These are phyloP conservation scores for Echites panduratus DNA, from an alignment of 257 asterid genomes.

Conservation along the genomic window DNA sequence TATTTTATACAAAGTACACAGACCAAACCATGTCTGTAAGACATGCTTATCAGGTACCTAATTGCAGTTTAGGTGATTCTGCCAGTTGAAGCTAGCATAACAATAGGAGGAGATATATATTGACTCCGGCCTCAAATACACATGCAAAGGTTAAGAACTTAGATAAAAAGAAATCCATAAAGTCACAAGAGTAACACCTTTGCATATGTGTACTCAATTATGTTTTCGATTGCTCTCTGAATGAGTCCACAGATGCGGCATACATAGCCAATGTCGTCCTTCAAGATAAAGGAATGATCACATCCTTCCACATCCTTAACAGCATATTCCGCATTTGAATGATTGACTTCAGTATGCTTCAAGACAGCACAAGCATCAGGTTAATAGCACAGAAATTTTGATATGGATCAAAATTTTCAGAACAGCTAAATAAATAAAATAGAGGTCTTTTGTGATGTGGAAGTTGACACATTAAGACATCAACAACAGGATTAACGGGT, in stretches of 20 bases:
- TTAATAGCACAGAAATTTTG: conserved; percentile 12
- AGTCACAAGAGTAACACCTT: conserved; percentile 42
- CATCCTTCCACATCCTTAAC: conserved; percentile 42
- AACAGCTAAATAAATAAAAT: background rate
- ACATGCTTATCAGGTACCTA: background rate
- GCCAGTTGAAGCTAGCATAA: background rate
- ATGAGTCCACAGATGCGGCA: conserved; percentile 31
- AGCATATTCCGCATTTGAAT: conserved; percentile 5
- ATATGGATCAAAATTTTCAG: background rate
- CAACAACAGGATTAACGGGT: background rate
- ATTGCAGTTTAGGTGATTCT: background rate
- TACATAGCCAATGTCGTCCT: conserved; percentile 31
- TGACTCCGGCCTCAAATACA: conserved; percentile 8
- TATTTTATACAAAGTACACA: background rate
- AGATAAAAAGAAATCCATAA: background rate
- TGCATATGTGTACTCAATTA: conserved; percentile 33
- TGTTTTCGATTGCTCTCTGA: conserved; percentile 21
- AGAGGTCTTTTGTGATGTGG: background rate
- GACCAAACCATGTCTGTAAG: background rate
- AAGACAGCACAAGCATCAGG: conserved; percentile 19
- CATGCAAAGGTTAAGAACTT: conserved; percentile 6
- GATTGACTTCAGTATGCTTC: conserved; percentile 14
- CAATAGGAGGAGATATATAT: background rate
- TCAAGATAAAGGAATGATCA: conserved; percentile 27
- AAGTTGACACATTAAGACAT: background rate